Evolutionary conservation across 352 stramenopile genomes (phyloP), one percentile per base, ranked within the genome.

Genomic region (Globisporangium nagaii): DNA sequence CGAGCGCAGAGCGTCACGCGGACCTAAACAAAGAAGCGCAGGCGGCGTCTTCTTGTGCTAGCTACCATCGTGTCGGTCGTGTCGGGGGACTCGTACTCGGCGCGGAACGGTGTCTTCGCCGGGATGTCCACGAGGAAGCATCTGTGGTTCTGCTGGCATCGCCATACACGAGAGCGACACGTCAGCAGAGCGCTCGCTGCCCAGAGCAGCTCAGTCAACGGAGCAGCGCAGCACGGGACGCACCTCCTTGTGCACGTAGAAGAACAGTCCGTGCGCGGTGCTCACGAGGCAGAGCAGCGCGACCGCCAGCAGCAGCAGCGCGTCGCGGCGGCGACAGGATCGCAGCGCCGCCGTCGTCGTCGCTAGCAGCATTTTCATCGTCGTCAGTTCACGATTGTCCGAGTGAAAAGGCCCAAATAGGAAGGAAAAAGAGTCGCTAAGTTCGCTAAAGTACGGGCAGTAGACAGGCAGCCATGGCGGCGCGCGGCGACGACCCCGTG

Each of bases 21-120:
- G 2, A 11, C n/a, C 13, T 30, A 37, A 28, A 31, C 22, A 24
- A 39, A 19, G 15, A 41, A 15, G 34, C 4, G 17, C 22, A 28
- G 15, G 7, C 25, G 4, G 8, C 53, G 15, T 57, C n/a, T n/a
- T n/a, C n/a, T n/a, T n/a, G n/a, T n/a, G n/a, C n/a, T n/a, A n/a
- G n/a, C n/a, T n/a, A 87, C 83, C 75, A 90, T 81, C 17, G 74
- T 77, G 41, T 88, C 73, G 3, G 67, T 86, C 36, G 83, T 89
- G 61, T 95, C 85, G n/a, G 84, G 85, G 27, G 85, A 93, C 53
- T 93, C 75, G 42, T 92, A 95, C 59, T 90, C 78, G 24, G 73
- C 81, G 45, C 81, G 79, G 61, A 95, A 79, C 34, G 78, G 66
- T 25, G 85, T 95, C n/a, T 71, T 59, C 11, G 70, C 70, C 1